Conservation (phyloP, 371 early-diverging fungal species). For the Mucor circinelloides region DNA sequence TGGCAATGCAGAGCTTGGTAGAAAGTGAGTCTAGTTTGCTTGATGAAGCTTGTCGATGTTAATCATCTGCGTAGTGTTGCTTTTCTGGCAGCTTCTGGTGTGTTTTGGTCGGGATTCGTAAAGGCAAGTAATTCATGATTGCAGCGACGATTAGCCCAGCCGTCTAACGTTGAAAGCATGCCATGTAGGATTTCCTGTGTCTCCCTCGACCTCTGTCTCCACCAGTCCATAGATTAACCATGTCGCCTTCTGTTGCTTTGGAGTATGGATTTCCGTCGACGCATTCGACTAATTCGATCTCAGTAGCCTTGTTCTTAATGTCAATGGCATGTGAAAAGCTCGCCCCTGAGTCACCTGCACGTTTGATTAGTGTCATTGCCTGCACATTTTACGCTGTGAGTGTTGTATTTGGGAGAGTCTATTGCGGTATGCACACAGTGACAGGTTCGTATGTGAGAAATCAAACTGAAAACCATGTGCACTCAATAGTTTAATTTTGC, state of each 20-base stretch:
- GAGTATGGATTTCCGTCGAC: constrained; percentile 88
- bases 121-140: constrained; percentile 51
- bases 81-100: constrained; percentile 61
- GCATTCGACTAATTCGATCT: constrained; percentile 76
- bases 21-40: constrained; percentile 43
- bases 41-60: neutral
- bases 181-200: constrained; percentile 68
- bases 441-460: constrained; percentile 41
- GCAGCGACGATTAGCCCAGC: neutral
- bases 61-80: constrained; percentile 34
- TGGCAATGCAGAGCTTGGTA: constrained; percentile 57
- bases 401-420: constrained; percentile 69
- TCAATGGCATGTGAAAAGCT: constrained; percentile 50
- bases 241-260: constrained; percentile 60
- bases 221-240: constrained; percentile 67
- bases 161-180: neutral
- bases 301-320: constrained; percentile 67
- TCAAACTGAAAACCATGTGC: neutral
- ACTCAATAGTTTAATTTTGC: neutral
- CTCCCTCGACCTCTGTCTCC: constrained; percentile 78
- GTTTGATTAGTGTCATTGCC: constrained; percentile 41
- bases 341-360: constrained; percentile 40
- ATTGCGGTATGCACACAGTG: constrained; percentile 80
- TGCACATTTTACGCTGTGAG: constrained; percentile 63
- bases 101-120: constrained; percentile 69